phyloP scores from a whole-genome alignment of 768 basidiomycete species.

The Trametes maxima region DNA sequence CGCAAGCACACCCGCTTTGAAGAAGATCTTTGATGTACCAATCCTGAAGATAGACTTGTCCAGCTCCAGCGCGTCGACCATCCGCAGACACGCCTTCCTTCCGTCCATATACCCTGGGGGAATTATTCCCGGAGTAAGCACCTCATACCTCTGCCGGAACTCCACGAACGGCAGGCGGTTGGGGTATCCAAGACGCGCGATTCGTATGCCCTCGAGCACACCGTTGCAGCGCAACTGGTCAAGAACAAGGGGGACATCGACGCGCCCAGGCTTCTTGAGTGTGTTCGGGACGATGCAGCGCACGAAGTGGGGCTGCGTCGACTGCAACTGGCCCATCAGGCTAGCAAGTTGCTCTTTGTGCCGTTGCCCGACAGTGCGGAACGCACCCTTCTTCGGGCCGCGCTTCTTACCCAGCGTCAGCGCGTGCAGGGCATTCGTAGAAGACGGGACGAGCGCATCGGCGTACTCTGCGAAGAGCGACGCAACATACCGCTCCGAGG shows the following conservation, averaged over 20 bases:
- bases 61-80: slow-evolving; percentile 87
- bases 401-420: slow-evolving; percentile 63
- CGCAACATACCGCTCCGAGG: slow-evolving; percentile 81
- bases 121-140: slow-evolving; percentile 91
- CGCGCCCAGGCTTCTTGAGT: slow-evolving; percentile 85
- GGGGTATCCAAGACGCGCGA: slow-evolving; percentile 95
- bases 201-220: slow-evolving; percentile 98
- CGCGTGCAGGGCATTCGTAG: slow-evolving; percentile 38
- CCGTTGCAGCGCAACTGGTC: slow-evolving; percentile 98
- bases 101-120: slow-evolving; percentile 98
- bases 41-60: slow-evolving; percentile 86
- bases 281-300: slow-evolving; percentile 96
- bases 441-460: slow-evolving; percentile 43
- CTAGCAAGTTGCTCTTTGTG: slow-evolving; percentile 95
- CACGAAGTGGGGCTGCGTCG: slow-evolving; percentile 98
- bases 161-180: slow-evolving; percentile 97
- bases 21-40: slow-evolving; percentile 97
- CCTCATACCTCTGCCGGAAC: slow-evolving; percentile 95
- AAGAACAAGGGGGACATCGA: slow-evolving; percentile 93
- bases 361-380: slow-evolving; percentile 92
- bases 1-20: slow-evolving; percentile 97
- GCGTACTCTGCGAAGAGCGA: slow-evolving; percentile 82
- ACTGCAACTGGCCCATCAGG: slow-evolving; percentile 87
- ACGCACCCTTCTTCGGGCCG: slow-evolving; percentile 90
- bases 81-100: slow-evolving; percentile 87